A percentile compares a stretch with the other conserved stretches of the same genome.
phyloP scores from a whole-genome alignment of 1,284 basidiomycete species.

The Cyathus pygmaeus region DNA sequence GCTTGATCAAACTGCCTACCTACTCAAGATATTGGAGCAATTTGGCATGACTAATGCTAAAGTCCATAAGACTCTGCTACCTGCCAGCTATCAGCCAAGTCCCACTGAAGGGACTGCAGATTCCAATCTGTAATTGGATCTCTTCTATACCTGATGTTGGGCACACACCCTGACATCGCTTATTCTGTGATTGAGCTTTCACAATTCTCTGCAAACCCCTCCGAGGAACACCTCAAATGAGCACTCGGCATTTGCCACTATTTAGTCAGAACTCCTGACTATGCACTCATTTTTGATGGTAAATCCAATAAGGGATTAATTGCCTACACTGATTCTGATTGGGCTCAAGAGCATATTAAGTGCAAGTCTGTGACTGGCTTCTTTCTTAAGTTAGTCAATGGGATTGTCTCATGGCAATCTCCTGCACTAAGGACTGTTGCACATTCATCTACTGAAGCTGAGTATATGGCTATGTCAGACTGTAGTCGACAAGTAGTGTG shows the following conservation, averaged over 20 bases:
- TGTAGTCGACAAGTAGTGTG: constrained; percentile 29
- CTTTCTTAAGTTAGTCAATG: constrained; percentile 23
- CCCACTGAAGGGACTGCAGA: neutral
- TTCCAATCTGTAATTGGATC: constrained; percentile 10
- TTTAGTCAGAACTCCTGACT: neutral
- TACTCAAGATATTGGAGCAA: constrained; percentile 4
- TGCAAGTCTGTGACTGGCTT: constrained; percentile 29
- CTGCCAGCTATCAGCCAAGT: constrained; percentile 3
- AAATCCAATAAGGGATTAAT: constrained; percentile 12
- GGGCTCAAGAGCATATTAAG: constrained; percentile 21
- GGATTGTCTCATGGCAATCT: constrained; percentile 32
- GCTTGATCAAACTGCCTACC: constrained; percentile 4
- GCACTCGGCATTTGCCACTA: neutral
- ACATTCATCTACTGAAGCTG: no score
- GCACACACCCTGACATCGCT: constrained; percentile 9
- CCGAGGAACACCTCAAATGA: neutral
- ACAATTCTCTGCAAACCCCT: no score
- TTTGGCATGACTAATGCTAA: constrained; percentile 13
- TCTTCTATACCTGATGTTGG: constrained; percentile 13
- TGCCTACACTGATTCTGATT: constrained; percentile 38
- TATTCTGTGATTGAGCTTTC: constrained; percentile 12
- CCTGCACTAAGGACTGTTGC: constrained; percentile 33
- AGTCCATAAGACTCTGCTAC: constrained; percentile 3
- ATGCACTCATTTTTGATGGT: constrained; percentile 27
- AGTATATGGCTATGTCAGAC: constrained; percentile 41